Evolutionary conservation across 2,329 filamentous ascomycete species (phyloP), one percentile per base, ranked within the genome.

Genomic region (Diaporthe humulicola): DNA sequence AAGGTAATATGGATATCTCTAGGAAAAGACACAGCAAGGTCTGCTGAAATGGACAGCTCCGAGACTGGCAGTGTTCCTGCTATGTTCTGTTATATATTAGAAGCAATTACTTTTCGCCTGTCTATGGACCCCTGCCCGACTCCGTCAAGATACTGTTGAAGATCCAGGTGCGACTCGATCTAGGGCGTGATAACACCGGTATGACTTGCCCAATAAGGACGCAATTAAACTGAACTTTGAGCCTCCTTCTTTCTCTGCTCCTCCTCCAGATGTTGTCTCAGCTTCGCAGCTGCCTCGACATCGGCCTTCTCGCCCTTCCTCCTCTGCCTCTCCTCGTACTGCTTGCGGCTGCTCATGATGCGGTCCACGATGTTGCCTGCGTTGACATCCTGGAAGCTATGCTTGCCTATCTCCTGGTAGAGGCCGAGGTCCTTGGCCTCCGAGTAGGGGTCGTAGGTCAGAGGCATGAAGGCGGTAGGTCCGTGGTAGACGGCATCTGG

Each of bases 401-500:
- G 97, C 70, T 87, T 84, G 15, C 90, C 90, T 56, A 98, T 92
- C 82, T 98, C 91, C 54, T 88, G 89, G 87, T 98, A 98, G 81
- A 99, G 95, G 45, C 93, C 93, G 87, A 98, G 91, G 64, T 89
- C 87, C 84, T 96, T 97, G 71, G 95, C 92, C 19, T 92, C 94
- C 38, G 89, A 88, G 85, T 98, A 98, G 1, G 94, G 94, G 80
- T 96, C 94, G 81, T 94, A 94, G 8, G 92, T 94, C 33, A 92
- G 82, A 81, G 92, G 94, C 87, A 98, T 97, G 83, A 98, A 98
- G 17, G 94, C 90, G 0, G 97, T 99, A 9, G 95, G 95, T n/a
- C 97, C 97, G 85, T 99, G 97, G 84, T 98, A 99, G 76, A 99
- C 94, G 38, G 92, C 93, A 79, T 93, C 88, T 19, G 95, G 94